Evolutionary conservation across 208 protist genomes (phyloP), one percentile per base, ranked within the genome.

Genomic region (Wallacemonas sp.): DNA sequence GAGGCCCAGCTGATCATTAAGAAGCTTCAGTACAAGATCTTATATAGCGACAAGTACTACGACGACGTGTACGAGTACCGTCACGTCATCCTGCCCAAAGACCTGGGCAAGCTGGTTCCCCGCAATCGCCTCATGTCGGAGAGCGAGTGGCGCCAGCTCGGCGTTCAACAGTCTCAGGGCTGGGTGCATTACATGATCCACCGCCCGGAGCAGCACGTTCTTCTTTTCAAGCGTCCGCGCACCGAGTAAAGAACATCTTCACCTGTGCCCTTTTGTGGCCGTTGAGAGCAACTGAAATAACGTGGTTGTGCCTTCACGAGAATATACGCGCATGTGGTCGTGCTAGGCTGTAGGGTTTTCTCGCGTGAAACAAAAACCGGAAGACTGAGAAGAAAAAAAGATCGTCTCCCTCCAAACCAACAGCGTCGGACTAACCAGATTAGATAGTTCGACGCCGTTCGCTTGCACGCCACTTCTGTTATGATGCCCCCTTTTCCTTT

Each of bases 111-210:
- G 41, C 64, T 93, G 1, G 82, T 98, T 8, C 96, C 97, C n/a
- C 91, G 91, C 33, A 77, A 77, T 42, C 82, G 87, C 2, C 70
- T 99, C 8, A 96, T 99, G 86, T 88, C 80, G 3, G 98, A 99
- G 79, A 79, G 63, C 19, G 98, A 99, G 80, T 99, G 98, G 94
- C 90, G 98, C 8, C 86, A 93, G 42, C 80, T 99, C 17, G 98
- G 98, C 24, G 97, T 99, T 26, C 96, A 98, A 86, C 98, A 99
- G 84, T 98, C 95, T 9, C 83, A 90, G 30, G 98, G 98, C 11
- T 99, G 98, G 97, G 84, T 90, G 33, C 98, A 99, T 78, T 99
- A 99, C 86, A 98, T 97, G 84, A 96, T 98, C 30, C 98, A 99
- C 88, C 85, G 86, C 36, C 97, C 97, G 14, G 97, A 99, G 82